A percentile compares a stretch with the other conserved stretches of the same genome.
Evolutionary conservation across 768 basidiomycete species (phyloP).

Genomic region (Russula griseocarnosa): DNA sequence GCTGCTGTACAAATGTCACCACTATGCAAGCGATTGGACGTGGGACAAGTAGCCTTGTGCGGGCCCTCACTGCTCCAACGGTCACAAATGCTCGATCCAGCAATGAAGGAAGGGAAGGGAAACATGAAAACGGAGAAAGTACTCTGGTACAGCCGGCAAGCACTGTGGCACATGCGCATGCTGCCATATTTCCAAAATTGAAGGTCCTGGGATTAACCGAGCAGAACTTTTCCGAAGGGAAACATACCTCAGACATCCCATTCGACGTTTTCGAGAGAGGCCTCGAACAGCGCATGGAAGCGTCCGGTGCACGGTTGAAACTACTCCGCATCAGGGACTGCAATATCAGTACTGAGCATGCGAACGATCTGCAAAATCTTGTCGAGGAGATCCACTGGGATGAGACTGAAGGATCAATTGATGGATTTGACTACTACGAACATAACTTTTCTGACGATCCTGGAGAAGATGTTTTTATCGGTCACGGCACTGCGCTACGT

Average conservation of each 20-base stretch:
- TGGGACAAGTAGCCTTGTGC: constrained; percentile 4
- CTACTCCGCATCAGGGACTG: too few relatives aligned
- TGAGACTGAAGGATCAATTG: too few relatives aligned
- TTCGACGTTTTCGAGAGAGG: not conserved
- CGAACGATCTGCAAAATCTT: not conserved
- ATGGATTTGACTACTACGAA: too few relatives aligned
- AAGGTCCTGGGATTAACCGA: not conserved
- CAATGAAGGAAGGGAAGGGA: not conserved
- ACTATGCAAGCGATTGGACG: not conserved
- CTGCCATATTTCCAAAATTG: constrained; percentile 6
- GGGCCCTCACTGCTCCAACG: constrained; percentile 4
- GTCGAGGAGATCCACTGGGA: constrained; percentile 1
- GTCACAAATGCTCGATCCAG: too few relatives aligned
- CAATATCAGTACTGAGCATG: too few relatives aligned
- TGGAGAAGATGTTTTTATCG: too few relatives aligned
- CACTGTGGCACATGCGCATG: not conserved
- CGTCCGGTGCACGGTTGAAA: too few relatives aligned
- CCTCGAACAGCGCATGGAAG: not conserved
- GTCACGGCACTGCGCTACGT: too few relatives aligned
- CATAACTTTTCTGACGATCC: too few relatives aligned
- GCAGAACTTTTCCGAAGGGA: not conserved
- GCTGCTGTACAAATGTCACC: constrained; percentile 2
- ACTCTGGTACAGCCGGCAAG: not conserved
- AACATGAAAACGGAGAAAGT: not conserved
- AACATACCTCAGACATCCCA: not conserved